Evolutionary conservation across 108 stramenopile genomes (phyloP).

Genomic region (Cyclostephanos invisitatus): DNA sequence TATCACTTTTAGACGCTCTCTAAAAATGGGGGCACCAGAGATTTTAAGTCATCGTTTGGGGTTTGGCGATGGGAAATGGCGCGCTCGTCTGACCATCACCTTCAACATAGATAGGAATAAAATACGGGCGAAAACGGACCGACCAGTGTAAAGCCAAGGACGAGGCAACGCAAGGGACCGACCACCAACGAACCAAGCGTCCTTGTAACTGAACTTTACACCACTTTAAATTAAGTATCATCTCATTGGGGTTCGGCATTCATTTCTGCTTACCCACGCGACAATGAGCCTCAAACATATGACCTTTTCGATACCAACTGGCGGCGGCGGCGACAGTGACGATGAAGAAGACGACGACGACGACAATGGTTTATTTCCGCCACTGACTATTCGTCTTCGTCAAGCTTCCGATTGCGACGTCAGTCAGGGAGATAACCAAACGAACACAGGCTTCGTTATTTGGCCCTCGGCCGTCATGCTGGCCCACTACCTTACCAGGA

Average conservation of each 20-base stretch:
- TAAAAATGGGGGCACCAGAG: too few relatives aligned
- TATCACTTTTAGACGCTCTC: too few relatives aligned
- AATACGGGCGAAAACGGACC: too few relatives aligned
- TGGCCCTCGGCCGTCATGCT: constrained; percentile 82
- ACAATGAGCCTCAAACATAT: background rate
- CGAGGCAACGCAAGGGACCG: too few relatives aligned
- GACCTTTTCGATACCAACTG: constrained; percentile 14
- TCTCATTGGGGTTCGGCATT: background rate
- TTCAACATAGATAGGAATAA: too few relatives aligned
- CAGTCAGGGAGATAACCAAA: constrained; percentile 23
- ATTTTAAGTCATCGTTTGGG: too few relatives aligned
- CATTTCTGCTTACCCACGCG: background rate
- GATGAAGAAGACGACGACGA: constrained; percentile 41
- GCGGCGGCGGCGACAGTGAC: constrained; percentile 37
- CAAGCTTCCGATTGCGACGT: constrained; percentile 22
- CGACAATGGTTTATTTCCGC: background rate
- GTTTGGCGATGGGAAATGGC: too few relatives aligned
- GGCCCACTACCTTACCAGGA: constrained; percentile 55
- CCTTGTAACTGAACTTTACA: too few relatives aligned
- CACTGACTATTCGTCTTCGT: constrained; percentile 38
- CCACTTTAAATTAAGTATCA: too few relatives aligned
- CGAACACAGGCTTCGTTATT: constrained; percentile 56
- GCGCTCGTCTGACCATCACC: too few relatives aligned
- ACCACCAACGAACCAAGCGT: too few relatives aligned
- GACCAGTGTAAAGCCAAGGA: too few relatives aligned